Conservation (phyloP, 2,329 filamentous ascomycete species). For the Byssochlamys sp. region DNA sequence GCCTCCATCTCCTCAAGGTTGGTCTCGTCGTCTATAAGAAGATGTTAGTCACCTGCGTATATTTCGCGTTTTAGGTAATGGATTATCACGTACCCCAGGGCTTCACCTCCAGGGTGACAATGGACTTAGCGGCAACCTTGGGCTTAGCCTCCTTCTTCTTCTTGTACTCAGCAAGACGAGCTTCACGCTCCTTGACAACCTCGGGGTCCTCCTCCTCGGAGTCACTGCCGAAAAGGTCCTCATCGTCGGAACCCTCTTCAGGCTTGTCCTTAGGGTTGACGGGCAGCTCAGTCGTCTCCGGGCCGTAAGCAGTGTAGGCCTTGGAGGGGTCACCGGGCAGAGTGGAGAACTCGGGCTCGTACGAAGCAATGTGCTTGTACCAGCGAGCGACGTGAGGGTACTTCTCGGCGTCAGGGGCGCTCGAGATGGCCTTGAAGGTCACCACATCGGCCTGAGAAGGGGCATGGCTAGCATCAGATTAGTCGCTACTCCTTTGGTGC, state of each 20-base stretch:
- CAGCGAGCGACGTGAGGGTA: conserved; percentile 91
- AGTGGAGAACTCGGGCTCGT: conserved; percentile 81
- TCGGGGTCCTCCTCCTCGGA: conserved; percentile 90
- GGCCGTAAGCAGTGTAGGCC: conserved; percentile 82
- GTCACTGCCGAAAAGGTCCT: conserved; percentile 88
- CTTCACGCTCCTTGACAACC: conserved; percentile 72
- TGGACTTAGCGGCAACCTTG: conserved; percentile 88
- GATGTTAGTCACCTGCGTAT: conserved; percentile 2
- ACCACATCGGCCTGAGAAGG: conserved; percentile 93
- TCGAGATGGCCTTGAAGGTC: conserved; percentile 79
- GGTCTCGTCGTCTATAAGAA: conserved; percentile 72
- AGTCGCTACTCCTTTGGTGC: conserved; percentile 2
- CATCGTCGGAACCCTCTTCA: conserved; percentile 69
- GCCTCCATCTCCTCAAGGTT: conserved; percentile 74
- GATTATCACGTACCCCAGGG: conserved; percentile 72
- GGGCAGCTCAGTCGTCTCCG: conserved; percentile 66
- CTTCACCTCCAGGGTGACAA: conserved; percentile 94
- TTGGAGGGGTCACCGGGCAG: conserved; percentile 86
- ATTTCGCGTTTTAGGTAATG: conserved; percentile 1
- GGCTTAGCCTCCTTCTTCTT: conserved; percentile 93
- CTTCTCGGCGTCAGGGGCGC: conserved; percentile 68
- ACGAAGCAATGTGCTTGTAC: conserved; percentile 97
- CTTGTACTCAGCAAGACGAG: conserved; percentile 84
- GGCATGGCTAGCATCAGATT: conserved; percentile 40
- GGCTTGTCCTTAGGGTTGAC: conserved; percentile 80